These are phyloP conservation scores for Apium graveolens DNA, from an alignment of 129 eudicot genomes.

Conservation along the genomic window DNA sequence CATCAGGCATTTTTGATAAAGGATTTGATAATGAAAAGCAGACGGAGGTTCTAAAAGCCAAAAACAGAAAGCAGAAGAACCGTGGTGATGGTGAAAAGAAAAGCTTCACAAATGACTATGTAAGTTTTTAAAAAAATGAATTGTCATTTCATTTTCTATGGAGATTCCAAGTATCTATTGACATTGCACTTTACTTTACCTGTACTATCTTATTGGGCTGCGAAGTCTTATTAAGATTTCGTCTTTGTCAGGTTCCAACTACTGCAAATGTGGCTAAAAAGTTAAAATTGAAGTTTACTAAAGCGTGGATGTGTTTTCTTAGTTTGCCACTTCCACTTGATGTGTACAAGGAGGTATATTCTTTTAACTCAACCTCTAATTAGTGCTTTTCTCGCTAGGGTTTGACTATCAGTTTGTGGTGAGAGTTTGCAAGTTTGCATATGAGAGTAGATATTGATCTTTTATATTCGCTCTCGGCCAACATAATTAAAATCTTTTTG, in stretches of 20 bases:
- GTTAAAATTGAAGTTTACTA: conserved; percentile 71
- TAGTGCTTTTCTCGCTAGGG: background rate
- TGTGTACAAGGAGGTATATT: conserved; percentile 84
- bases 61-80: conserved; percentile 30
- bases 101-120: background rate
- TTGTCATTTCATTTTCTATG: background rate
- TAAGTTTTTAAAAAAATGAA: background rate
- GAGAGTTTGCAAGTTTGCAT: conserved; percentile 4
- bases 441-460: background rate
- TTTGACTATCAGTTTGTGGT: background rate
- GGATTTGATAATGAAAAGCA: conserved; percentile 26
- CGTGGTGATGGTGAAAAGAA: conserved; percentile 25
- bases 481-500: background rate
- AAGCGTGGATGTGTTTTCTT: conserved; percentile 88
- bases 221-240: background rate
- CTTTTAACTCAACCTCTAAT: background rate
- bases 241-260: conserved; percentile 41
- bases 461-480: background rate
- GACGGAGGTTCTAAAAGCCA: conserved; percentile 15
- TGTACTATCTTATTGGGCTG: background rate
- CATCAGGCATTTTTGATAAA: conserved; percentile 51
- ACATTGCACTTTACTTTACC: background rate
- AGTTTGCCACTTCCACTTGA: conserved; percentile 78
- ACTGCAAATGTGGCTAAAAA: conserved; percentile 49
- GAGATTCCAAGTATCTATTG: background rate